Evolutionary conservation across 2,329 filamentous ascomycete species (phyloP), one percentile per base, ranked within the genome.

Genomic region (Penicillium vulpinum): DNA sequence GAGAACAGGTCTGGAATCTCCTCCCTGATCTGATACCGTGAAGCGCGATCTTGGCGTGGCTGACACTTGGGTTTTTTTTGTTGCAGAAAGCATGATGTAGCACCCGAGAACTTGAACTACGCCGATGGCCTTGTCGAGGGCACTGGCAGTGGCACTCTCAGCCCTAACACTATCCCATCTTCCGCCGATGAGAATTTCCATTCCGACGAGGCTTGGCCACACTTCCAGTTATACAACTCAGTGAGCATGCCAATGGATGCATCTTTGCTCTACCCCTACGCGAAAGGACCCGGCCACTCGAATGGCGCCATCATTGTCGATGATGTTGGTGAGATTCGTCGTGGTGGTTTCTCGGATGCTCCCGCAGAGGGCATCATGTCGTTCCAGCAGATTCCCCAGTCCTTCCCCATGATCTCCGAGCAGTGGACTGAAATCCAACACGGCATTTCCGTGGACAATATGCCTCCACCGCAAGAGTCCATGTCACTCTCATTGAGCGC

Each of bases 111-210:
- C 35, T 68, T 72, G 48, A 68, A 64, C 60, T 61, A 71, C 49
- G 35, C 64, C 21, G 72, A 73, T 57, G 68, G 61, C 44, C 41
- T 61, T 9, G 54, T 65, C 46, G 69, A 73, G 46, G 69, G 70
- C 9, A 71, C 68, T 22, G 63, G 66, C 43, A 73, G 72, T 48
- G 69, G 70, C 46, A 74, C 73, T 7, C 66, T 76, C 47, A 75
- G 73, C 58, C 73, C 73, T 33, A 64, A 66, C 48, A 75, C 73
- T 4, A 59, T 75, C 26, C 71, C 72, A 22, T 73, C 69, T 16
- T 73, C 73, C 18, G 62, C 70, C 48, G 73, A 76, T 54, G 73
- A 75, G 50, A 72, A 73, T 58, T 73, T 71, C 43, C 73, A 73
- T 35, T 54, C 68, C 40, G 73, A 75, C 54, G 72, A 75, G 54